Base-by-base conservation (phyloP, 2,329 filamentous ascomycete genomes). In the Torrubiellomyces zombiae region DNA sequence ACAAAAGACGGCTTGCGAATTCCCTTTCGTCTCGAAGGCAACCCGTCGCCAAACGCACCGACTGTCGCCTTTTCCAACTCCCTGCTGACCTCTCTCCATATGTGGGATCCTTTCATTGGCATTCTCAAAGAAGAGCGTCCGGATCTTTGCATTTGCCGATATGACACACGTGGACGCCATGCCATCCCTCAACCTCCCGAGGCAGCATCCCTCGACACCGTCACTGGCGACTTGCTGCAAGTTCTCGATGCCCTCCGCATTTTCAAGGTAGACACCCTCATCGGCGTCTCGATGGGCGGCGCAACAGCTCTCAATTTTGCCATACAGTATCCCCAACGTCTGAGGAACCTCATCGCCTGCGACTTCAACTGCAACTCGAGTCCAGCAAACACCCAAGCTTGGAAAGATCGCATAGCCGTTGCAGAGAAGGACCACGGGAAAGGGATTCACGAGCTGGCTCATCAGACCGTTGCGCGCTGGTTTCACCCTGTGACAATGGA, bases 231-330 rank as follows among this genome's bases (percentile, higher is more conserved):
- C 41, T 55, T 89, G 13, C 56, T 61, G 18, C 48, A 56, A 1
- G 47, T 92, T 1, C 65, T 91, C 3, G 59, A 73, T 26, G 68
- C 74, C 1, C 60, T 91, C 16, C 67, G 77, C 24, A 71, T 85
- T 20, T 57, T 63, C 7, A 64, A 66, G 38, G 67, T 78, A 0
- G 66, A 75, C 17, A 60, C 66, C 0, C 55, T 86, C 1, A 56
- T 89, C 12, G 82, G 82, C 12, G 81, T 91, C 4, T 80, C 73
- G 18, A 70, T 89, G 45, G 82, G 82, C 33, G 82, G 82, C 26
- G 79, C 75, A 3, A 89, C 81, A 1, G 62, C 74, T 1, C 63
- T 89, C 24, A 74, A 76, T 43, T 72, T 77, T 25, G 75, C 76
- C 0, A 63, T 91, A 25, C 59, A 59, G 20, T 63, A 79, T 38